Evolutionary conservation across 176 grass and related monocot species (phyloP), one percentile per base, ranked within the genome.

Genomic region (Aegilops umbellulata): DNA sequence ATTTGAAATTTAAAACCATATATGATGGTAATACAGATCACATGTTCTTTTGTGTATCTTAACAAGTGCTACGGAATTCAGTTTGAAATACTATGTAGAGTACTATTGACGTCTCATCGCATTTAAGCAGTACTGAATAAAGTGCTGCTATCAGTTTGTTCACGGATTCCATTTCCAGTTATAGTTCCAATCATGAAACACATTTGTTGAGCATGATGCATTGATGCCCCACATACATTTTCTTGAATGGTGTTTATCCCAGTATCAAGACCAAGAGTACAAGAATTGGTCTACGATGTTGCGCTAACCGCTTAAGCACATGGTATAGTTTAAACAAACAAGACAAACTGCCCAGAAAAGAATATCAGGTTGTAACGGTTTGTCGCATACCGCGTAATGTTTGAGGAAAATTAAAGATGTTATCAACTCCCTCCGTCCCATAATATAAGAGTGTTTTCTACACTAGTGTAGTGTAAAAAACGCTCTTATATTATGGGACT

Each of bases 301-400:
- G 12, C 31, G 31, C 31, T 31, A 31, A 31, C 31, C 31, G 31
- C 80, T 65, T 70, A 74, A 74, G 79, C 46, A 61, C 74, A 60
- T 7, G 14, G 22, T 75, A 80, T 76, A 42, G 66, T 60, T 84
- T 51, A 65, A 22, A 58, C 80, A 57, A 42, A 35, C 26, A 16
- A 61, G 22, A 85, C 17, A 14, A 83, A 69, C 65, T 74, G 5
- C 36, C 85, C 22, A 80, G 15, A 36, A 75, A 72, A 44, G 22
- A 73, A 68, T 4, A 76, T 46, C 46, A 87, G 16, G 32, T 11
- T 22, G 41, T 60, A 60, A 81, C 60, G 26, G 67, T 76, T 76
- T 61, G 57, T 66, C 20, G 4, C 3, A n/a, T 5, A 26, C 26
- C 3, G 10, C 63, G 16, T 14, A 79, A 13, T 46, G 47, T 81